phyloP scores from a whole-genome alignment of 441 rosid genomes.

The Syzygium syzygioides region DNA sequence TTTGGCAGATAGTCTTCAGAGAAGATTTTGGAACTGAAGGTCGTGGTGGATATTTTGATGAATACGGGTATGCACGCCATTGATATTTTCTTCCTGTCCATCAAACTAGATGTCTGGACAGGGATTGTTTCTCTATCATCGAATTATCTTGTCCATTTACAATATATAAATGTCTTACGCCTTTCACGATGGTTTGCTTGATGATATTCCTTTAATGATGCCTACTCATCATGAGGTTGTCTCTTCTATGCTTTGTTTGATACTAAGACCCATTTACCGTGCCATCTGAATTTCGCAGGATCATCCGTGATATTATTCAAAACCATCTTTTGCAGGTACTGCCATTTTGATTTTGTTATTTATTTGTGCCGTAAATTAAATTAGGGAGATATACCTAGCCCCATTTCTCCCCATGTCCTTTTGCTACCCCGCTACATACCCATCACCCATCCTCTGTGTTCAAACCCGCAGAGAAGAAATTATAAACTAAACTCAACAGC shows the following conservation, averaged over 20 bases:
- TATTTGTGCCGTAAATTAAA: not conserved
- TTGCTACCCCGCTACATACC: not conserved
- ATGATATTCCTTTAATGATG: not conserved
- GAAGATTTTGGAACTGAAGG: slow-evolving; percentile 99
- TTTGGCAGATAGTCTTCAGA: slow-evolving; percentile 80
- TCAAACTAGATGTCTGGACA: not conserved
- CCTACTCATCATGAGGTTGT: not conserved
- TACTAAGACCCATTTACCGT: not conserved
- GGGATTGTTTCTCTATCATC: not conserved
- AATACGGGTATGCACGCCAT: slow-evolving; percentile 69
- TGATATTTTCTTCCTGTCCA: not conserved
- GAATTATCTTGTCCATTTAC: not conserved
- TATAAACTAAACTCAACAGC: not conserved
- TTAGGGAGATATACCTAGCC: not conserved
- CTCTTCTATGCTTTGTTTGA: not conserved
- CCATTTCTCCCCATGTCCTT: not conserved
- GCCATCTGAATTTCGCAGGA: slow-evolving; percentile 42
- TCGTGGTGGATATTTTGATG: slow-evolving; percentile 98
- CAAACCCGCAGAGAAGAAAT: not conserved
- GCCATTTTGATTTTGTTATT: not conserved
- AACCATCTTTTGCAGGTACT: slow-evolving; percentile 91
- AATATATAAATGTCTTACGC: not conserved
- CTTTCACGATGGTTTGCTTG: not conserved
- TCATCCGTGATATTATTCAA: slow-evolving; percentile 97
- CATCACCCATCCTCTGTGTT: not conserved